phyloP scores from a whole-genome alignment of 148 eudicot species.

The Chenopodium formosanum region DNA sequence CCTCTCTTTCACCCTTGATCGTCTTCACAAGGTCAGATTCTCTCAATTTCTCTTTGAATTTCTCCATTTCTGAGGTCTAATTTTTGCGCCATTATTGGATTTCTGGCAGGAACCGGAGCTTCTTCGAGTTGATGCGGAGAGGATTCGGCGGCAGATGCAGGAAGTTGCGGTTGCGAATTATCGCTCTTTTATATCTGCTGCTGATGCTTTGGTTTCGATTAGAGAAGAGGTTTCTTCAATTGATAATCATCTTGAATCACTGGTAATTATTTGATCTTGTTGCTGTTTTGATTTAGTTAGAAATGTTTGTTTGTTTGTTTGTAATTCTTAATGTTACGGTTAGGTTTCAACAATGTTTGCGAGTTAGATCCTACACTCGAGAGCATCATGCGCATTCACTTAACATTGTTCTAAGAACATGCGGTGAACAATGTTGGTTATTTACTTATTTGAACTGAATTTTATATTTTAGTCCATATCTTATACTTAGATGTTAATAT shows the following conservation, averaged over 20 bases:
- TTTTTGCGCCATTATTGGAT: neutral
- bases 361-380: neutral
- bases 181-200: conserved; percentile 90
- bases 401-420: neutral
- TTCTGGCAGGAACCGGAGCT: conserved; percentile 83
- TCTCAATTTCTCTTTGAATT: neutral
- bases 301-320: neutral
- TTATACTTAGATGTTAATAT: neutral
- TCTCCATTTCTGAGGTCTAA: conserved; percentile 7
- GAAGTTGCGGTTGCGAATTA: conserved; percentile 97
- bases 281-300: neutral
- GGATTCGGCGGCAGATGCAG: conserved; percentile 95
- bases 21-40: conserved; percentile 78
- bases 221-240: conserved; percentile 80
- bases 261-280: conserved; percentile 43
- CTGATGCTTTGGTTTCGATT: conserved; percentile 82
- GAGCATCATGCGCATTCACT: neutral
- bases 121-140: conserved; percentile 90
- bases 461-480: neutral
- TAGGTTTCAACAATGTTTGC: too few species aligned
- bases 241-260: conserved; percentile 78
- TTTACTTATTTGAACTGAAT: neutral
- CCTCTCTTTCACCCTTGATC: conserved; percentile 98
- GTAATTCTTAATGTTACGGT: neutral
- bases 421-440: neutral